phyloP scores from a whole-genome alignment of 257 asterid genomes.

The Fraxinus pennsylvanica region DNA sequence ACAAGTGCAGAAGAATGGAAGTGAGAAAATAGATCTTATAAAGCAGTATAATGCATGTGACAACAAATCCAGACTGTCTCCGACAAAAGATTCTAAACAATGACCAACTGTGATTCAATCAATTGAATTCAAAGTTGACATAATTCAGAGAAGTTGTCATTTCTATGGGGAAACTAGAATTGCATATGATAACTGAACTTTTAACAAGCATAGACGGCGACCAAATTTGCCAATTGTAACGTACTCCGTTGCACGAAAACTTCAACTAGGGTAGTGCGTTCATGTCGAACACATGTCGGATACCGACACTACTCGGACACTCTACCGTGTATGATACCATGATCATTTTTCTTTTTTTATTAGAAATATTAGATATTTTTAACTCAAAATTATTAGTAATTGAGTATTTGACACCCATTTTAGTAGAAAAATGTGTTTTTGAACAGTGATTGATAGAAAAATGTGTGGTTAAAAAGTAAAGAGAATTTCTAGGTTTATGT shows the following conservation, averaged over 20 bases:
- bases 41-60: conserved; percentile 56
- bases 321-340: too few species aligned
- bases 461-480: too few species aligned
- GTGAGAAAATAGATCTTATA: conserved; percentile 58
- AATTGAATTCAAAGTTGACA: conserved; percentile 45
- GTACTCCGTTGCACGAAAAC: not conserved
- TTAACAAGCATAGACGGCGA: conserved; percentile 13
- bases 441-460: too few species aligned
- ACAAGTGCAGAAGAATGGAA: conserved; percentile 54
- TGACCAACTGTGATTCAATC: conserved; percentile 64
- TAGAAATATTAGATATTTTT: too few species aligned
- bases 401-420: too few species aligned
- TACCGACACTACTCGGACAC: too few species aligned
- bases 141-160: conserved; percentile 29
- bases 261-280: too few species aligned
- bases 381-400: too few species aligned
- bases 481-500: too few species aligned
- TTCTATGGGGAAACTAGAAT: conserved; percentile 21
- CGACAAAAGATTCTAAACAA: conserved; percentile 58
- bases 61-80: conserved; percentile 56
- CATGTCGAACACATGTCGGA: too few species aligned
- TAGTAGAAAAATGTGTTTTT: too few species aligned
- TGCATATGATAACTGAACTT: conserved; percentile 20
- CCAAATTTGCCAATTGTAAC: conserved; percentile 8
- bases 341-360: too few species aligned